Conservation (phyloP, 1,284 basidiomycete genomes). For the Chalciporus sp. region DNA sequence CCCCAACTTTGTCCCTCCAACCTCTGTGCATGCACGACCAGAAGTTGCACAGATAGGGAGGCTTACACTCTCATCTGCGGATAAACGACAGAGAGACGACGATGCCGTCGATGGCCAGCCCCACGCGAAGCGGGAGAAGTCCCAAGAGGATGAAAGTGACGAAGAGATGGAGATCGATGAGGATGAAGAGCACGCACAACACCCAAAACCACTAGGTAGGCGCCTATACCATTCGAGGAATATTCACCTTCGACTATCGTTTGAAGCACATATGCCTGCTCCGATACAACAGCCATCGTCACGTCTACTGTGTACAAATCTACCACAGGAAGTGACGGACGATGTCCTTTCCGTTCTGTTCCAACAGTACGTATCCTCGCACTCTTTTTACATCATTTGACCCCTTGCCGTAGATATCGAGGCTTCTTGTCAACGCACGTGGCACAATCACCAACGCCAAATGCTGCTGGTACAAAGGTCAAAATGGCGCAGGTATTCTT, state of each 20-base stretch:
- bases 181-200: slow-evolving; percentile 58
- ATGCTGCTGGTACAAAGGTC: slow-evolving; percentile 57
- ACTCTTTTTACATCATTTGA: slow-evolving; percentile 1
- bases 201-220: slow-evolving; percentile 47
- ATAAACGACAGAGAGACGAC: slow-evolving; percentile 73
- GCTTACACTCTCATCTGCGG: slow-evolving; percentile 36
- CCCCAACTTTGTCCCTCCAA: slow-evolving; percentile 73
- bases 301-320: slow-evolving; percentile 72
- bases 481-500: slow-evolving; percentile 80
- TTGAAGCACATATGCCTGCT: slow-evolving; percentile 50
- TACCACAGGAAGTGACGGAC: slow-evolving; percentile 81
- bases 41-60: slow-evolving; percentile 42
- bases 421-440: slow-evolving; percentile 76
- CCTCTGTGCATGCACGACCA: slow-evolving; percentile 55
- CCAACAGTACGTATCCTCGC: slow-evolving; percentile 68
- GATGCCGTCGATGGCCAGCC: slow-evolving; percentile 57
- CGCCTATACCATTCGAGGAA: slow-evolving; percentile 23
- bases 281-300: slow-evolving; percentile 61
- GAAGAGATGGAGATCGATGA: slow-evolving; percentile 87
- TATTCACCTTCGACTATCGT: slow-evolving; percentile 33
- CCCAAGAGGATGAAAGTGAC: slow-evolving; percentile 63
- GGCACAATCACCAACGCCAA: slow-evolving; percentile 63
- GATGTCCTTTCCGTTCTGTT: slow-evolving; percentile 82
- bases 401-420: slow-evolving; percentile 56
- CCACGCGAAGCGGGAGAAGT: slow-evolving; percentile 68